Evolutionary conservation across 2,329 filamentous ascomycete genomes (phyloP).

Genomic region (Phyllosticta citribraziliensis): DNA sequence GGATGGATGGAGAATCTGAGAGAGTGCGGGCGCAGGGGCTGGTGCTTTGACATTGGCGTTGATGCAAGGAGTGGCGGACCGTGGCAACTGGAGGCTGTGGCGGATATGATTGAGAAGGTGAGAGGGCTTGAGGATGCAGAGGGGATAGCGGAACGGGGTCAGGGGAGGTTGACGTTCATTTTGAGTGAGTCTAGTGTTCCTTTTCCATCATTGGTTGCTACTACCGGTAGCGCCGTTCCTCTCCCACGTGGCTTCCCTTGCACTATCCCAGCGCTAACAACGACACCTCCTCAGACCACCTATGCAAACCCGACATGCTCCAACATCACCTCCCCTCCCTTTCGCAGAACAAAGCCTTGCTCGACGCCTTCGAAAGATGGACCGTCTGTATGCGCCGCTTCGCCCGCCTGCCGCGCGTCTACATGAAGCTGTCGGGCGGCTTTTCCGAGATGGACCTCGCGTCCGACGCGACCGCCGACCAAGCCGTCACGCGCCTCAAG

Average conservation of each 20-base stretch:
- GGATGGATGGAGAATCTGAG: conserved; percentile 53
- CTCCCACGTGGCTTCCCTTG: background rate
- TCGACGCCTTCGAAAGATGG: conserved; percentile 59
- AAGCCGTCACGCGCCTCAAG: conserved; percentile 53
- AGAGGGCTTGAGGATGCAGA: conserved; percentile 17
- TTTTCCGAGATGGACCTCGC: conserved; percentile 62
- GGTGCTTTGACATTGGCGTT: conserved; percentile 74
- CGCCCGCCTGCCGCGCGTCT: conserved; percentile 55
- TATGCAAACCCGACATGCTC: conserved; percentile 80
- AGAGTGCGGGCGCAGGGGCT: conserved; percentile 58
- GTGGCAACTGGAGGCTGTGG: conserved; percentile 40
- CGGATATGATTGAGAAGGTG: conserved; percentile 36
- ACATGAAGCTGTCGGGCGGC: conserved; percentile 83
- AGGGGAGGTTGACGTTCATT: conserved; percentile 54
- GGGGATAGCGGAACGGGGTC: conserved; percentile 42
- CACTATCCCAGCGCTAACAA: background rate
- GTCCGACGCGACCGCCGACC: conserved; percentile 36
- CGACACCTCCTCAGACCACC: conserved; percentile 55
- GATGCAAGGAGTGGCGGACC: conserved; percentile 70
- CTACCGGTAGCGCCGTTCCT: background rate
- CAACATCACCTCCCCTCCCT: conserved; percentile 25
- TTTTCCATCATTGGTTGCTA: background rate
- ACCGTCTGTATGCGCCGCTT: conserved; percentile 57
- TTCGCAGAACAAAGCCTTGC: conserved; percentile 47
- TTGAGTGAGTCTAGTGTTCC: conserved; percentile 48